Evolutionary conservation across 148 eudicot species (phyloP).

Genomic region (Polygonum aviculare): DNA sequence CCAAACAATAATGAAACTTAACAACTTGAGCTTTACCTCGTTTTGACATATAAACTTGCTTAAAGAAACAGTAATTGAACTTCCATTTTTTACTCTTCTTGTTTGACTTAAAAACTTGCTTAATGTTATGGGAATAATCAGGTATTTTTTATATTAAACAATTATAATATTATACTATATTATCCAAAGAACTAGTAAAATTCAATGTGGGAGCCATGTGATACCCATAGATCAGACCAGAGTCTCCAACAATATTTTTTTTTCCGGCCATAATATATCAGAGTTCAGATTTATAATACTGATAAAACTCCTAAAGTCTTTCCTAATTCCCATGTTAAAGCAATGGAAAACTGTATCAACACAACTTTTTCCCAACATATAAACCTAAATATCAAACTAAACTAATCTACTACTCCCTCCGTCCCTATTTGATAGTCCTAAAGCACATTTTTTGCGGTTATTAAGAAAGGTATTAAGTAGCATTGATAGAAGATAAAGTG

Average conservation of each 20-base stretch:
- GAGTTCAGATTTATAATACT: slow-evolving; percentile 1
- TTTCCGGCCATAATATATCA: background rate
- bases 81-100: background rate
- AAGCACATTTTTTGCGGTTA: too few species aligned
- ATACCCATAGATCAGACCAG: slow-evolving; percentile 20
- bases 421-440: too few species aligned
- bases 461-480: too few species aligned
- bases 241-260: slow-evolving; percentile 3
- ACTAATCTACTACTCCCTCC: background rate
- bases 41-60: too few species aligned
- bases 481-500: too few species aligned
- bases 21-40: too few species aligned
- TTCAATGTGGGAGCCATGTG: slow-evolving; percentile 25
- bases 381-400: background rate
- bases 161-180: background rate
- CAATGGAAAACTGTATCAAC: background rate
- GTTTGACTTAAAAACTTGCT: background rate
- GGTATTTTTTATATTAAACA: background rate
- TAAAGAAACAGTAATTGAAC: background rate
- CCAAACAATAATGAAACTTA: too few species aligned
- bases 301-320: background rate
- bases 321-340: background rate
- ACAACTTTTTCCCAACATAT: background rate
- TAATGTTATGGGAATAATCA: background rate
- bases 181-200: background rate